Base-by-base conservation (phyloP, 495 filamentous ascomycete genomes). In the Penicillium herquei region DNA sequence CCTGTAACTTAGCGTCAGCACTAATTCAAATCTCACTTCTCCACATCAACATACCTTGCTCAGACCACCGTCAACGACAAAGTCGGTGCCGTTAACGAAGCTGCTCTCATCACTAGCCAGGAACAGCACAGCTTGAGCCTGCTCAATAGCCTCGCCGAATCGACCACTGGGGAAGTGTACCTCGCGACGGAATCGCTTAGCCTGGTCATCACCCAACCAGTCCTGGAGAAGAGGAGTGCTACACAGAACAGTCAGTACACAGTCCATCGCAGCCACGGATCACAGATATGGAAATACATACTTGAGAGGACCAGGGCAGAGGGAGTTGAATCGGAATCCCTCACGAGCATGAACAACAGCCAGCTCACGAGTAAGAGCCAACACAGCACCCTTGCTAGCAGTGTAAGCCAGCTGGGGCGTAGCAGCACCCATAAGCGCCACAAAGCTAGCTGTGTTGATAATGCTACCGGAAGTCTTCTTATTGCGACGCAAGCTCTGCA, bases 21-120 rank as follows among this genome's bases (percentile, higher is more conserved):
- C 44, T 14, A 43, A 39, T 21, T 54, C 9, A 8, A 39, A 10
- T 45, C 11, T 13, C 21, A 44, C 37, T 21, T 31, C 9, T 16
- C 18, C 21, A 56, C 30, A 61, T 10, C 34, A 37, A 37, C 70
- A 40, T 67, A 80, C 81, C 81, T 89, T 96, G 57, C 84, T 93
- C 90, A 98, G 89, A 26, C 94, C 94, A 40, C 93, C 93, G 63
- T 98, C 94, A n/a, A 98, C 93, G 7, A 93, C 85, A 74, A 98
- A 95, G 61, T 98, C 94, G 46, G 85, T 81, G 3, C 89, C 94
- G 56, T 94, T 98, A 44, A 97, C 87, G 59, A 96, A 98, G 72
- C 90, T 89, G 66, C 87, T 87, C 70, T 98, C 94, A 63, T 98
- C 94, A 61, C 88, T 94, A 3, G 94, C 94, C 48, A 98, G 75